Base-by-base conservation (phyloP, 1,284 basidiomycete genomes). In the Apiotrichum porosum region DNA sequence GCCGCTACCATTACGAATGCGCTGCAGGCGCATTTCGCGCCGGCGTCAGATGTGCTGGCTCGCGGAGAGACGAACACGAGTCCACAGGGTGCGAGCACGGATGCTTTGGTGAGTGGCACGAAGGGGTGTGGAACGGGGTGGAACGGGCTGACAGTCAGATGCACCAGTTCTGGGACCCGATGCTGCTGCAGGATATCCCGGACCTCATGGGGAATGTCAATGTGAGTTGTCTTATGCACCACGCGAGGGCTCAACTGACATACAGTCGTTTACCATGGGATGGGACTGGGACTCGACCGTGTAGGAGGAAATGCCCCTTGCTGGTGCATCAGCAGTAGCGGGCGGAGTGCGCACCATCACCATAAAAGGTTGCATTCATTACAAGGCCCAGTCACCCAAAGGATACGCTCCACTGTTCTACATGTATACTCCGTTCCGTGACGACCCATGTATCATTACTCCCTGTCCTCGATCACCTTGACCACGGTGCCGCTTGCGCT, bases 151-250 rank as follows among this genome's bases (percentile, higher is more conserved):
- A 48, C 34, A n/a, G 14, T 17, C 18, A 49, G 47, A 18, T 50
- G 26, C 43, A 44, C 9, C 36, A 51, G 21, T 51, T 51, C 43
- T 51, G 49, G 49, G 49, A 51, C 23, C 49, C 43, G 3, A 45
- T 45, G 39, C 18, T 45, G 8, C 28, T 51, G n/a, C 49, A 45
- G 26, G 43, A 51, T 28, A 36, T 49, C 2, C 33, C 39, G 3
- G 45, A 36, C 18, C n/a, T 41, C 8, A 21, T 40, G 31, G 39
- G 34, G 3, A 41, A 34, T n/a, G 18, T 31, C 26, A 47, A 34
- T 23, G 45, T 47, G 26, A 41, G 45, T 42, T 10, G 2, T 10
- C 0, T 6, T 18, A 15, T 10, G 34, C 10, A 17, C 12, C n/a
- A n/a, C n/a, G n/a, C n/a, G n/a, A n/a, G n/a, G n/a, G n/a, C 18